Conservation (phyloP, 2,329 filamentous ascomycete genomes). For the Rhinocladiella mackenziei region DNA sequence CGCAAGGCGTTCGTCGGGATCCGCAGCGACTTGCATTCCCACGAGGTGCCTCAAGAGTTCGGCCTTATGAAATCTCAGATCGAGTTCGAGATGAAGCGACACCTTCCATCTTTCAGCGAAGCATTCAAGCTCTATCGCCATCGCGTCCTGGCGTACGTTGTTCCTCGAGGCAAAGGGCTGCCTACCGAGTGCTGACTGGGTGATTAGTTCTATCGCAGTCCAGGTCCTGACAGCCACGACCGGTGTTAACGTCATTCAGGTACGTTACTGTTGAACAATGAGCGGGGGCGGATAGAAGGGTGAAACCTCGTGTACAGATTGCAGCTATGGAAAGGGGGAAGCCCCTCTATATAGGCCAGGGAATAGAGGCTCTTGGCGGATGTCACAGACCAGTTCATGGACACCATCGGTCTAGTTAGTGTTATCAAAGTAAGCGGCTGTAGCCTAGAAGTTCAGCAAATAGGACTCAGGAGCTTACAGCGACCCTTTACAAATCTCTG, state of each 20-base stretch:
- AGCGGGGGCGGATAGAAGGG: no score
- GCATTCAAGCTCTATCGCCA: conserved; percentile 61
- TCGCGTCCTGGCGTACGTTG: conserved; percentile 54
- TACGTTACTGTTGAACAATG: no score
- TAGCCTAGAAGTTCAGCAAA: no score
- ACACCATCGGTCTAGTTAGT: no score
- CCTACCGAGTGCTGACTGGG: background rate
- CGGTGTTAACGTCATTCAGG: conserved; percentile 88
- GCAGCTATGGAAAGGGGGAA: no score
- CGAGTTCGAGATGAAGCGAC: conserved; percentile 68
- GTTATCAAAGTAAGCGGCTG: no score
- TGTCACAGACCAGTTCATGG: no score
- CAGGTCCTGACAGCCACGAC: conserved; percentile 80
- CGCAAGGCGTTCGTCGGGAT: conserved; percentile 60
- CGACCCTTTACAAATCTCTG: no score
- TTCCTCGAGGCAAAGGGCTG: background rate
- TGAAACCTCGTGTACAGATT: no score
- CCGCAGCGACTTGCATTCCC: conserved; percentile 71
- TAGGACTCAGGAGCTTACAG: no score
- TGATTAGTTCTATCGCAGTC: conserved; percentile 56
- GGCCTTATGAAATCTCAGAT: conserved; percentile 84
- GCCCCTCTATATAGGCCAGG: no score
- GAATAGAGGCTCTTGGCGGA: no score
- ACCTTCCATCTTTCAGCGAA: conserved; percentile 50
- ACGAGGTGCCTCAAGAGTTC: conserved; percentile 72